These are phyloP conservation scores for Calonectria fujianensis DNA, from an alignment of 2,329 filamentous ascomycete species.

Conservation along the genomic window DNA sequence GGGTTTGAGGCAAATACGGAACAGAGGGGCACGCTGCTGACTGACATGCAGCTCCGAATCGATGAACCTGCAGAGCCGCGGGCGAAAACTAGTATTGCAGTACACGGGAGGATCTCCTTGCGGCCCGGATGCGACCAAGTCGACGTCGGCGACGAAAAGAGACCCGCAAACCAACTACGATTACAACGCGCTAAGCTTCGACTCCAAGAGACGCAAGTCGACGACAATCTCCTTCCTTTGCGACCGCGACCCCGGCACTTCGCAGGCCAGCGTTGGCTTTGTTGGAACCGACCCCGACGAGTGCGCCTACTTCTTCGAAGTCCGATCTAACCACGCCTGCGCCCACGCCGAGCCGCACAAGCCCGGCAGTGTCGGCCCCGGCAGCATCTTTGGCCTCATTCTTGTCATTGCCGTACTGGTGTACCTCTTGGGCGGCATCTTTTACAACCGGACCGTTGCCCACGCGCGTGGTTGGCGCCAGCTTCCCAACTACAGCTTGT, in stretches of 20 bases:
- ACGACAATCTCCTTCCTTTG: constrained; percentile 95
- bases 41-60: constrained; percentile 65
- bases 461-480: constrained; percentile 97
- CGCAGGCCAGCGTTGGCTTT: constrained; percentile 85
- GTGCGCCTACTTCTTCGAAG: constrained; percentile 97
- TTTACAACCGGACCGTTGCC: constrained; percentile 95
- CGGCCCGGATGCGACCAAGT: constrained; percentile 65
- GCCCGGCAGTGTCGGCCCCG: constrained; percentile 81
- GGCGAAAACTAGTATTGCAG: constrained; percentile 84
- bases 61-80: constrained; percentile 73
- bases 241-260: constrained; percentile 84
- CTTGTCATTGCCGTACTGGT: constrained; percentile 84
- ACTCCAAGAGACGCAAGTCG: constrained; percentile 77
- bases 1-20: constrained; percentile 56
- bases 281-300: constrained; percentile 89
- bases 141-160: constrained; percentile 56
- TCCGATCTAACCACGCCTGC: constrained; percentile 89
- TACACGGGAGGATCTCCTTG: constrained; percentile 87
- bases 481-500: constrained; percentile 93
- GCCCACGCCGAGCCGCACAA: constrained; percentile 80
- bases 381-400: constrained; percentile 92
- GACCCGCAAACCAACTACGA: constrained; percentile 55
- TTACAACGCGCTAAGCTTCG: constrained; percentile 52
- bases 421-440: constrained; percentile 93
- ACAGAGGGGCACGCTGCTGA: constrained; percentile 42